Conservation (phyloP, 75 land plant genomes). For the Pinus tabuliformis region DNA sequence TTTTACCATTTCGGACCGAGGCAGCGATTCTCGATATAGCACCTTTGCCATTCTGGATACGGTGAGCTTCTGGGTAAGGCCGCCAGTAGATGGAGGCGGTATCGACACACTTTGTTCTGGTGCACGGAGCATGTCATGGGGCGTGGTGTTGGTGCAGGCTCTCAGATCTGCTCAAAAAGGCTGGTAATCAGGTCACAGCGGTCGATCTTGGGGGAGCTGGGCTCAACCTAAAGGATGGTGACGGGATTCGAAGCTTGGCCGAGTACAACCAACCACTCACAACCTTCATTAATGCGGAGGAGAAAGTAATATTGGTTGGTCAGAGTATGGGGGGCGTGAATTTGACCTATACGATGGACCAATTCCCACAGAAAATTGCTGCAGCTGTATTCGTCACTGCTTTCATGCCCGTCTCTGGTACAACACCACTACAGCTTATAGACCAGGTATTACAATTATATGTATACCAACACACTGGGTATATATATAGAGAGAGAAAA, state of each 20-base stretch:
- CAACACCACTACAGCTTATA: too few relatives aligned
- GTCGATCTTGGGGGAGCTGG: constrained; percentile 56
- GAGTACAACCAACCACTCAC: constrained; percentile 62
- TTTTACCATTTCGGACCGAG: too few relatives aligned
- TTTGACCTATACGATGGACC: constrained; percentile 23
- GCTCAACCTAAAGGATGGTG: constrained; percentile 41
- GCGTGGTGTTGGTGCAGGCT: constrained; percentile 79
- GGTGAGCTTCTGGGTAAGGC: too few relatives aligned
- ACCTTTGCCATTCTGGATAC: too few relatives aligned
- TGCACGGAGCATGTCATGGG: constrained; percentile 68
- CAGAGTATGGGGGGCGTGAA: constrained; percentile 53
- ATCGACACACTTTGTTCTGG: constrained; percentile 49
- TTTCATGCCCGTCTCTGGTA: constrained; percentile 22
- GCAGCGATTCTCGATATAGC: too few relatives aligned
- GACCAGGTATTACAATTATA: too few relatives aligned
- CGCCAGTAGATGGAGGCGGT: too few relatives aligned
- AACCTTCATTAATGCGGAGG: constrained; percentile 27
- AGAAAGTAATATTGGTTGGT: constrained; percentile 31
- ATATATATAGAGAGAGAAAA: too few relatives aligned
- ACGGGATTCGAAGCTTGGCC: constrained; percentile 34
- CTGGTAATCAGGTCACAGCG: constrained; percentile 60
- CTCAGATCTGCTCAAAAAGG: constrained; percentile 38
- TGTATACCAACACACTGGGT: too few relatives aligned
- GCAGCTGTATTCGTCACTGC: constrained; percentile 39
- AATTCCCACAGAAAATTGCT: constrained; percentile 28